Evolutionary conservation across 257 asterid genomes (phyloP).

Genomic region (Solanum gandarillasii): DNA sequence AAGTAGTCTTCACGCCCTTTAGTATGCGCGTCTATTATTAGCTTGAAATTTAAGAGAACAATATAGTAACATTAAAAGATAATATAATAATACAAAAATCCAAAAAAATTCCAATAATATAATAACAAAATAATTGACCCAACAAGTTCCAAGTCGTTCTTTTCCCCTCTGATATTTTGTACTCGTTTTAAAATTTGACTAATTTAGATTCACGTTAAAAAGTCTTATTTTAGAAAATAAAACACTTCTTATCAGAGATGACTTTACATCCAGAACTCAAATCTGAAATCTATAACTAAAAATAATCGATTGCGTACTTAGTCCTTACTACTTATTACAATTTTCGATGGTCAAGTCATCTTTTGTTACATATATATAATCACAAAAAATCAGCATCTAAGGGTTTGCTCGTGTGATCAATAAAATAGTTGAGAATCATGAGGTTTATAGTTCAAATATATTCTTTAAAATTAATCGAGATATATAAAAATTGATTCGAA

Average conservation of each 20-base stretch:
- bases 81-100: neutral
- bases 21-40: neutral
- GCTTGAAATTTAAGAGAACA: neutral
- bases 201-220: neutral
- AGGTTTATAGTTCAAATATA: too few relatives aligned
- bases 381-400: too few relatives aligned
- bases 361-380: neutral
- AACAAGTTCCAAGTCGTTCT: neutral
- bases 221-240: neutral
- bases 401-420: neutral
- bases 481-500: too few relatives aligned
- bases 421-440: fast-evolving
- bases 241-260: neutral
- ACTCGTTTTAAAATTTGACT: neutral
- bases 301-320: too few relatives aligned
- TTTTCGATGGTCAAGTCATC: neutral
- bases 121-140: neutral
- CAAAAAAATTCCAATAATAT: neutral
- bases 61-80: neutral
- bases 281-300: too few relatives aligned
- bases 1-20: neutral
- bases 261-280: too few relatives aligned
- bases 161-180: neutral
- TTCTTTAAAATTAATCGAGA: too few relatives aligned
- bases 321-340: neutral